Evolutionary conservation across 345 rosid genomes (phyloP), one percentile per base, ranked within the genome.

Genomic region (Ceriops decandra): DNA sequence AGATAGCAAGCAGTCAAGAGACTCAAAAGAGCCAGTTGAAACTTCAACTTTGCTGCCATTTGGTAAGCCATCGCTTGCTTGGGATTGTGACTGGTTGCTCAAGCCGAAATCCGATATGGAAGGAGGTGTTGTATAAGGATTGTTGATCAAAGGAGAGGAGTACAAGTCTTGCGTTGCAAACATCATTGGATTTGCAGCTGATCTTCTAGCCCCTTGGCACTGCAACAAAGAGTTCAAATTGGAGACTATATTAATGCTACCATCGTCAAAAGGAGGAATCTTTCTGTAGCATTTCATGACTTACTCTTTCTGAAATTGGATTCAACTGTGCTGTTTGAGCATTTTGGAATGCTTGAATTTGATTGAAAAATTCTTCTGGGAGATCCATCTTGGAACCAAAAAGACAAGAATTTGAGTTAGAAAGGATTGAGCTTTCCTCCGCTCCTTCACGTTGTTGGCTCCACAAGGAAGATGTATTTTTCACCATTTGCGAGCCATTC

Each of bases 1-100:
- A 35, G 95, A 90, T 30, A 88, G 61, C 78, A 92, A 83, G 80
- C 95, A 85, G 67, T 87, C 96, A 2, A 88, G 71, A 6, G 96
- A 82, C 57, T 81, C 89, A 0, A 82, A 66, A 57, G 86, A 81
- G 49, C 68, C 75, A 21, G 77, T 70, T 63, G 86, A 72, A 72
- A 66, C 72, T 76, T 69, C 79, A 69, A 17, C 49, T 42, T 42
- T 42, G 49, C 17, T 5, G 96, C 93, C 19, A 90, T 70, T 66
- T 68, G 46, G 60, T n/a, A 74, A 60, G 75, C 58, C 72, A 60
- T 66, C 73, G 72, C 72, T 74, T 73, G 69, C 63, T 58, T 71
- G 72, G 30, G 72, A 52, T 22, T 66, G 78, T 83, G 30, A 91
- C 90, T 66, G 90, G 96, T 1, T 85, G 88, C 69, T 93, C 96